Percentiles rank a stretch among this genome's conserved stretches.
phyloP scores from a whole-genome alignment of 129 eudicot species.

The Helichrysum umbraculigerum region DNA sequence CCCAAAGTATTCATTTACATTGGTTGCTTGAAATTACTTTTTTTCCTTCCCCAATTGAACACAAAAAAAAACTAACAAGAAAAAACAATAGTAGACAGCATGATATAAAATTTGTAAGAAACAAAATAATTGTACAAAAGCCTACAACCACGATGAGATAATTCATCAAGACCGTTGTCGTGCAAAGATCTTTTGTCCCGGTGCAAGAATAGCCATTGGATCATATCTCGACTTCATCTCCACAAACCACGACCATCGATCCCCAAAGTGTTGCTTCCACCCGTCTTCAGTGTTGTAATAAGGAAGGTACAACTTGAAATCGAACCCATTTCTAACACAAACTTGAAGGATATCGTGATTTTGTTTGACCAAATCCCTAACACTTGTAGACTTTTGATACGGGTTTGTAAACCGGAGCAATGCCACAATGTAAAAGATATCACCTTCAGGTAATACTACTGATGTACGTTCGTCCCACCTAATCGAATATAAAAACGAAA shows the following conservation, averaged over 20 bases:
- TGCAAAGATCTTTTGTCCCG: slow-evolving; percentile 73
- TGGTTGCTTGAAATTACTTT: slow-evolving; percentile 33
- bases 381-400: slow-evolving; percentile 47
- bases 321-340: slow-evolving; percentile 49
- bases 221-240: slow-evolving; percentile 61
- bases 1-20: slow-evolving; percentile 39
- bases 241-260: slow-evolving; percentile 63
- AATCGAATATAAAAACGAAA: slow-evolving; percentile 20
- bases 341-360: slow-evolving; percentile 52
- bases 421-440: slow-evolving; percentile 74
- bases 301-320: slow-evolving; percentile 70
- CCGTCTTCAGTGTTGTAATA: slow-evolving; percentile 49
- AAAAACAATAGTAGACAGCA: slow-evolving; percentile 24
- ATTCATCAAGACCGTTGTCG: slow-evolving; percentile 34
- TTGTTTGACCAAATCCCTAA: slow-evolving; percentile 50
- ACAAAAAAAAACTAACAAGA: slow-evolving; percentile 18
- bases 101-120: slow-evolving; percentile 34
- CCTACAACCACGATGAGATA: slow-evolving; percentile 31
- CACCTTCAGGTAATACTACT: slow-evolving; percentile 63
- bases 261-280: slow-evolving; percentile 75
- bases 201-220: slow-evolving; percentile 80
- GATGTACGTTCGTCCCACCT: slow-evolving; percentile 84
- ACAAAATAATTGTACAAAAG: slow-evolving; percentile 41
- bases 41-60: slow-evolving; percentile 31
- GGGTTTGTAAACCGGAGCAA: slow-evolving; percentile 63